Base-by-base conservation (phyloP, 2,329 filamentous ascomycete genomes). In the Pseudogymnoascus sp. region DNA sequence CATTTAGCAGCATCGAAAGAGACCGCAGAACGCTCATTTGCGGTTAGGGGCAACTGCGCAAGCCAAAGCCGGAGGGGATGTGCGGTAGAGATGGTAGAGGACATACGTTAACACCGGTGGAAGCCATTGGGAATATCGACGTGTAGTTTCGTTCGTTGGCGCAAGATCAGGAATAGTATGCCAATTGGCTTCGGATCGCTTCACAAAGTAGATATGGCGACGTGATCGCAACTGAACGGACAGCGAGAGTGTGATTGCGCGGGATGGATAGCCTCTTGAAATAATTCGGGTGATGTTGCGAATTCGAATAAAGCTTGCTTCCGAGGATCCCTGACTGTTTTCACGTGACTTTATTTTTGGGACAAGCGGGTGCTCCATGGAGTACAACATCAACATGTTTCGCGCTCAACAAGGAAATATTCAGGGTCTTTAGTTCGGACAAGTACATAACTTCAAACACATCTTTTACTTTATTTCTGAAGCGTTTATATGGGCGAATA, bases 81-180 rank as follows among this genome's bases (percentile, higher is more conserved):
- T 35, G 48, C 29, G 17, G 58, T 15, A 29, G 62, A 66, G 65
- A 66, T 13, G 48, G 65, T 25, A 58, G 63, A 64, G 62, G 67
- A 76, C 79, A 72, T 79, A 82, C 80, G 71, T 82, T 82, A 65
- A 81, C 77, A 66, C 79, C 79, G 66, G 78, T 76, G 64, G 79
- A 79, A 70, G 77, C 69, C 71, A 73, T 73, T 48, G 63, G 59
- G 60, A 62, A 63, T 60, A 33, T 59, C 21, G 58, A 59, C 48
- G 48, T 59, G 35, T 17, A 36, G 36, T 38, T 42, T 61, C 60
- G 60, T 48, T 44, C 44, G 60, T 6, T 58, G 60, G 36, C 60
- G 44, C 36, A n/a, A n/a, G 44, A 17, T n/a, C 58, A 29, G 15
- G 10, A 10, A 55, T 55, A 55, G 35, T 55, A 55, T 55, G 48